Base-by-base conservation (phyloP, 2,329 filamentous ascomycete genomes). In the Fonsecaea multimorphosa region DNA sequence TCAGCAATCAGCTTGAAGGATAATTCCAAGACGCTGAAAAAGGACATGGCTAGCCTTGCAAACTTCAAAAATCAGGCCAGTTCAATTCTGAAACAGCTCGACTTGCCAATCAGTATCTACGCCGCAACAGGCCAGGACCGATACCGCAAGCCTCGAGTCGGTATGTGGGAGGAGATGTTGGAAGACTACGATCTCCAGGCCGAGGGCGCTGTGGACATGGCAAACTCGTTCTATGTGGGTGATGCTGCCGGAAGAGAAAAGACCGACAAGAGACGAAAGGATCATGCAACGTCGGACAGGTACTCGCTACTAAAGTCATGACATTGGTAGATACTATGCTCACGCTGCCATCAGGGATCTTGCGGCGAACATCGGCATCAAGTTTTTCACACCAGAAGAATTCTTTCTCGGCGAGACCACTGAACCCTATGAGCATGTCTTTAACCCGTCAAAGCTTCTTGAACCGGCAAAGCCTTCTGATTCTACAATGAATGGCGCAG, bases 331-430 rank as follows among this genome's bases (percentile, higher is more conserved):
- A 16, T 51, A 44, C 14, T 49, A 61, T 31, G 31, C 54, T 49
- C 53, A 51, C n/a, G n/a, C 51, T 44, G 31, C 19, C 64, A 74
- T 64, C 71, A 87, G 92, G 64, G 91, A 97, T 73, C 90, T 98
- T 72, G 94, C 95, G 2, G 83, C 89, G 67, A 98, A 99, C 74
- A 80, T 93, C 12, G 91, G 91, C 3, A 86, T 99, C 70, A 75
- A 80, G 12, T 99, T 94, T 76, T 81, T 88, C 64, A 97, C 94
- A 0, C 95, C 95, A 0, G 95, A 99, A 74, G 93, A 97, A 76
- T 97, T 89, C 79, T 98, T 98, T 75, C 84, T 94, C 0, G 84
- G 84, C 1, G 86, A 92, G 71, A 74, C 84, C 27, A 82, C 90
- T 0, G 84, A 88, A 69, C 84, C 87, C 1, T 95, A 91, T 74